Conservation (phyloP, 2,329 filamentous ascomycete genomes). For the Talaromyces sp. region DNA sequence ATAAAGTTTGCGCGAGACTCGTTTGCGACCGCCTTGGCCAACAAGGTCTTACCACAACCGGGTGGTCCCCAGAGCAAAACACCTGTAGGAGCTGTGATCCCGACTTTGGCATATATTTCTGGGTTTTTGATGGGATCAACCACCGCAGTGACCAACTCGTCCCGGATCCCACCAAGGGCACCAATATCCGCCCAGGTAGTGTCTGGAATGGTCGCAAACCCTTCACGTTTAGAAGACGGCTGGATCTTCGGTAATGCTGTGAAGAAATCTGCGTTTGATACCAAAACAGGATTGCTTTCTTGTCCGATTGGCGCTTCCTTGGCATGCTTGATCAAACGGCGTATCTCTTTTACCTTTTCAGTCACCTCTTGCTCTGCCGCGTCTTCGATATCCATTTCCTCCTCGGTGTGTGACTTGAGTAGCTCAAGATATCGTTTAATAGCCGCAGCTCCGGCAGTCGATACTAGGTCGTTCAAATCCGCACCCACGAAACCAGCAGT, state of each 20-base stretch:
- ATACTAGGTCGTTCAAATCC: slow-evolving; percentile 72
- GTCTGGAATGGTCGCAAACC: slow-evolving; percentile 89
- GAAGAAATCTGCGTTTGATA: slow-evolving; percentile 68
- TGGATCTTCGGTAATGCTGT: slow-evolving; percentile 71
- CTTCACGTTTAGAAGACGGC: slow-evolving; percentile 82
- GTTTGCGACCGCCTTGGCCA: slow-evolving; percentile 94
- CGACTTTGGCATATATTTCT: slow-evolving; percentile 69
- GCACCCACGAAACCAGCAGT: slow-evolving; percentile 93
- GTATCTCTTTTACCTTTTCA: slow-evolving; percentile 44
- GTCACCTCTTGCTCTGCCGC: slow-evolving; percentile 30
- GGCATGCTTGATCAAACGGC: slow-evolving; percentile 54
- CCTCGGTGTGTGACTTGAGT: slow-evolving; percentile 45
- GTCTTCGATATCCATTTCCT: slow-evolving; percentile 54
- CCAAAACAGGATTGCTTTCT: slow-evolving; percentile 54
- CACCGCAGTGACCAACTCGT: slow-evolving; percentile 79
- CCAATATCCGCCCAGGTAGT: slow-evolving; percentile 93
- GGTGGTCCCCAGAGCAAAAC: slow-evolving; percentile 95
- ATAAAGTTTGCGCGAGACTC: slow-evolving; percentile 98
- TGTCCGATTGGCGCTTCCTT: slow-evolving; percentile 50
- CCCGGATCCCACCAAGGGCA: slow-evolving; percentile 72
- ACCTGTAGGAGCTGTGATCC: slow-evolving; percentile 76
- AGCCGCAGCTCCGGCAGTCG: slow-evolving; percentile 62
- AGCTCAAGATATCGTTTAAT: slow-evolving; percentile 59
- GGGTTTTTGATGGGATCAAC: slow-evolving; percentile 85
- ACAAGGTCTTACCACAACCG: slow-evolving; percentile 91